Evolutionary conservation across 2,329 filamentous ascomycete genomes (phyloP).

Genomic region (Ophiostoma ips): DNA sequence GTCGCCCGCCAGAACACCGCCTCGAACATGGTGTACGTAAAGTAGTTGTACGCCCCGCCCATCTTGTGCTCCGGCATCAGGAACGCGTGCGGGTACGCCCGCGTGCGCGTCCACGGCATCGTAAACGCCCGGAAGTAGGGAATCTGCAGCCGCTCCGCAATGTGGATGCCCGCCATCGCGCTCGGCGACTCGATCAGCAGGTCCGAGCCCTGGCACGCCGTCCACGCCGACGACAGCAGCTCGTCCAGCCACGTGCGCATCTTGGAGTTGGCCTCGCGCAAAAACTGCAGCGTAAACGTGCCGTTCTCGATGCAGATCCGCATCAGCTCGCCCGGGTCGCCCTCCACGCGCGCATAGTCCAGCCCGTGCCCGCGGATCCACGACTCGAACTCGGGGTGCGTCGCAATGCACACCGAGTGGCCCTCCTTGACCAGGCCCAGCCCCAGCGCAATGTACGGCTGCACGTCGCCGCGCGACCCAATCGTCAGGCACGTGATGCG

Average conservation of each 20-base stretch:
- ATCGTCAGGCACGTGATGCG: conserved; percentile 90
- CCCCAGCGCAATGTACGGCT: conserved; percentile 93
- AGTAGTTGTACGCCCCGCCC: conserved; percentile 88
- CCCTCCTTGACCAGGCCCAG: conserved; percentile 81
- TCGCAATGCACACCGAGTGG: conserved; percentile 76
- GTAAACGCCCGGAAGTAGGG: conserved; percentile 96
- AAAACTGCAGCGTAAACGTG: conserved; percentile 87
- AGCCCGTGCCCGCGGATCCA: conserved; percentile 94
- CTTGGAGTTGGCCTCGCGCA: conserved; percentile 72
- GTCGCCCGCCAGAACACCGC: conserved; percentile 94
- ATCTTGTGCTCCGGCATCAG: conserved; percentile 85
- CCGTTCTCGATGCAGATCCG: conserved; percentile 90
- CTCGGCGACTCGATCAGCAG: conserved; percentile 89
- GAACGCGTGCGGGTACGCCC: conserved; percentile 94
- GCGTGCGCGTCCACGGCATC: conserved; percentile 95
- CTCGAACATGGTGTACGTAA: conserved; percentile 93
- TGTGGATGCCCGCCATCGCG: conserved; percentile 95
- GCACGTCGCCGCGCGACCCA: conserved; percentile 87
- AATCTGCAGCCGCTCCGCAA: conserved; percentile 81
- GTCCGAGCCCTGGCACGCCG: conserved; percentile 73
- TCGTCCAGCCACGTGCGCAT: conserved; percentile 95
- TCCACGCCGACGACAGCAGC: conserved; percentile 67
- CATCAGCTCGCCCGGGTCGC: conserved; percentile 91
- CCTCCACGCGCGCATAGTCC: conserved; percentile 76
- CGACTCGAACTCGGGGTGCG: conserved; percentile 73